A percentile compares a stretch with the other conserved stretches of the same genome.
phyloP scores from a whole-genome alignment of 371 early-diverging fungal species.

The Mucor mucedo region DNA sequence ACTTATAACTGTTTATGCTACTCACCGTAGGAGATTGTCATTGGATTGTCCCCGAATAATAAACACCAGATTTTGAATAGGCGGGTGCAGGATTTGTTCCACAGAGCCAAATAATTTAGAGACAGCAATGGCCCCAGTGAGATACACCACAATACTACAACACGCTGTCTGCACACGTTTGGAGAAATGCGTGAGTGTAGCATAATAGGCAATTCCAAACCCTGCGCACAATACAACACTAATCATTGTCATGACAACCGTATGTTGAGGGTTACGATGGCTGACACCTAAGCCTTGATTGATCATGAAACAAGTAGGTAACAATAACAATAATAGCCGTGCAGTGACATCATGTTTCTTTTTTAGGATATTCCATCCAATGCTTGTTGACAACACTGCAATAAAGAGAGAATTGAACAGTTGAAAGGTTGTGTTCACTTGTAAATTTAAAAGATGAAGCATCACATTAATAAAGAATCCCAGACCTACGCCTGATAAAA shows the following conservation, averaged over 20 bases:
- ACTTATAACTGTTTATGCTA: too few species aligned
- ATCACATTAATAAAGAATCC: slow-evolving; percentile 4
- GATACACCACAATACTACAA: slow-evolving; percentile 8
- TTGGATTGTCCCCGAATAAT: neutral
- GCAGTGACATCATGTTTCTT: neutral
- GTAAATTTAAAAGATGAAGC: too few species aligned
- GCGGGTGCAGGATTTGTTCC: slow-evolving; percentile 4
- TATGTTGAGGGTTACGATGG: neutral
- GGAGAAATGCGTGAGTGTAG: neutral
- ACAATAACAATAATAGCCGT: neutral
- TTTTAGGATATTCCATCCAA: too few species aligned
- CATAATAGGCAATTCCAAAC: neutral
- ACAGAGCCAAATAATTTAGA: slow-evolving; percentile 7
- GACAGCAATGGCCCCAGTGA: slow-evolving; percentile 10
- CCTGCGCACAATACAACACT: neutral
- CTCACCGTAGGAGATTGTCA: neutral
- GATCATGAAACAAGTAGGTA: neutral
- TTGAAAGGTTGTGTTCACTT: too few species aligned
- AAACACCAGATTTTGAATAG: neutral
- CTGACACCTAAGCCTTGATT: slow-evolving; percentile 23
- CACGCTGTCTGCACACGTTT: neutral
- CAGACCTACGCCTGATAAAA: neutral
- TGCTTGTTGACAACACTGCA: too few species aligned
- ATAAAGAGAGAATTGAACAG: too few species aligned
- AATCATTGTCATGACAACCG: neutral